phyloP scores from a whole-genome alignment of 2,329 filamentous ascomycete genomes.

The Penicillium sp. region DNA sequence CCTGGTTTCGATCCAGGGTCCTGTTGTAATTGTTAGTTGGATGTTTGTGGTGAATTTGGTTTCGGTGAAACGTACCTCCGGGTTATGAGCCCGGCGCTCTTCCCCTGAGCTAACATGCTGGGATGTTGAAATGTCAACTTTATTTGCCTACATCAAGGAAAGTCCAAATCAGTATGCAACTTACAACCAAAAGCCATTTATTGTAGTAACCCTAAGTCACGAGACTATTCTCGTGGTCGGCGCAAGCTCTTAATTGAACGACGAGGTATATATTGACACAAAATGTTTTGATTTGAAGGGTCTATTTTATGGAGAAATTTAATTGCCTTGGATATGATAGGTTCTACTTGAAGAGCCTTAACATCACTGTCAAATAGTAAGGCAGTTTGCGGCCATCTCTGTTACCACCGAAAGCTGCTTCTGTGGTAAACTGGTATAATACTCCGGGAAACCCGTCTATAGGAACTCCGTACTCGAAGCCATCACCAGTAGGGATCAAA shows the following conservation, averaged over 20 bases:
- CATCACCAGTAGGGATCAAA: background rate
- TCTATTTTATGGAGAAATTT: background rate
- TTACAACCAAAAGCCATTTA: too few relatives aligned
- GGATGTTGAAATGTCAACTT: background rate
- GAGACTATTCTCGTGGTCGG: background rate
- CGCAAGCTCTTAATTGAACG: background rate
- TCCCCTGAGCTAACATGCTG: slow-evolving; percentile 46
- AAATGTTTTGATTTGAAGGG: fast-evolving
- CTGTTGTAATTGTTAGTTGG: background rate
- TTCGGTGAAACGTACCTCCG: slow-evolving; percentile 32
- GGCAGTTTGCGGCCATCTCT: background rate
- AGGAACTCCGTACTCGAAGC: background rate
- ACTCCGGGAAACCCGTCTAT: background rate
- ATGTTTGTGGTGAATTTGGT: background rate
- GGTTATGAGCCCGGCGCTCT: slow-evolving; percentile 52
- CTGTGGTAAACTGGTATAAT: background rate
- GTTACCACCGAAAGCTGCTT: background rate
- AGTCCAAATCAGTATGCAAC: too few relatives aligned
- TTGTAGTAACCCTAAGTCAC: too few relatives aligned
- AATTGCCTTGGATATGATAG: background rate
- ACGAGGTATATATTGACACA: background rate
- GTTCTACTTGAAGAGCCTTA: background rate
- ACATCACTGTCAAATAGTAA: too few relatives aligned
- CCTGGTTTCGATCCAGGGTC: slow-evolving; percentile 6
- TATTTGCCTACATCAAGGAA: background rate